These are phyloP conservation scores for Ottelia alismoides DNA, from an alignment of 106 monocot genomes.

Conservation along the genomic window DNA sequence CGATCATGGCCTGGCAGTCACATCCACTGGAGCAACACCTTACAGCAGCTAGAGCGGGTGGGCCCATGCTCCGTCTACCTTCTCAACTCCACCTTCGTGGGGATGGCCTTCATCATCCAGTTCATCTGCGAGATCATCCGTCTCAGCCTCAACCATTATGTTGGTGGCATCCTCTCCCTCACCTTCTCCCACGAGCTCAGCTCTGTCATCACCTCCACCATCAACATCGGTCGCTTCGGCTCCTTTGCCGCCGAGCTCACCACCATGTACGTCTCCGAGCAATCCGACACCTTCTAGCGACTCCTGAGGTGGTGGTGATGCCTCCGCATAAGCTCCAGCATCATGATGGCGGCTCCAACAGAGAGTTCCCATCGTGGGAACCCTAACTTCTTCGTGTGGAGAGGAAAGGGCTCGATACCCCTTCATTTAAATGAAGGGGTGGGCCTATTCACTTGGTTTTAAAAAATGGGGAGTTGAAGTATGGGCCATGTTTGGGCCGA, in stretches of 20 bases:
- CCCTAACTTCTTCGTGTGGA: too few species aligned
- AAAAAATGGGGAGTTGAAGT: too few species aligned
- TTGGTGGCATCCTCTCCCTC: constrained; percentile 63
- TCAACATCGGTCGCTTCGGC: constrained; percentile 54
- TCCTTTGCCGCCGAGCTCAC: constrained; percentile 28
- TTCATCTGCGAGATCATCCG: constrained; percentile 89
- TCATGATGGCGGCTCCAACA: too few species aligned
- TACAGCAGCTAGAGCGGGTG: constrained; percentile 67
- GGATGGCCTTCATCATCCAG: constrained; percentile 65
- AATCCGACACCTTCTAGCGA: constrained; percentile 70
- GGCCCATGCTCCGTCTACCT: constrained; percentile 84
- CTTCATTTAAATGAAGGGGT: too few species aligned
- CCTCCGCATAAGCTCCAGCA: too few species aligned
- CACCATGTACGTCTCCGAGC: constrained; percentile 27
- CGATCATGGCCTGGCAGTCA: constrained; percentile 58
- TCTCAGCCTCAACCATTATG: constrained; percentile 69
- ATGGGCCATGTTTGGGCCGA: too few species aligned
- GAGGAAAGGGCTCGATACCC: too few species aligned
- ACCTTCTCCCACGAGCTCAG: constrained; percentile 73
- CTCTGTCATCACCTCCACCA: constrained; percentile 73
- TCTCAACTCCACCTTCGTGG: constrained; percentile 61
- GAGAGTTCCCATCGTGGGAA: too few species aligned
- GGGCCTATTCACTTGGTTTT: too few species aligned
- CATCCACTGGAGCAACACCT: constrained; percentile 62
- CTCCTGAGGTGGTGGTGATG: too few species aligned